These are phyloP conservation scores for Lichtheimia hyalospora DNA, from an alignment of 371 early-diverging fungal genomes.

Conservation along the genomic window DNA sequence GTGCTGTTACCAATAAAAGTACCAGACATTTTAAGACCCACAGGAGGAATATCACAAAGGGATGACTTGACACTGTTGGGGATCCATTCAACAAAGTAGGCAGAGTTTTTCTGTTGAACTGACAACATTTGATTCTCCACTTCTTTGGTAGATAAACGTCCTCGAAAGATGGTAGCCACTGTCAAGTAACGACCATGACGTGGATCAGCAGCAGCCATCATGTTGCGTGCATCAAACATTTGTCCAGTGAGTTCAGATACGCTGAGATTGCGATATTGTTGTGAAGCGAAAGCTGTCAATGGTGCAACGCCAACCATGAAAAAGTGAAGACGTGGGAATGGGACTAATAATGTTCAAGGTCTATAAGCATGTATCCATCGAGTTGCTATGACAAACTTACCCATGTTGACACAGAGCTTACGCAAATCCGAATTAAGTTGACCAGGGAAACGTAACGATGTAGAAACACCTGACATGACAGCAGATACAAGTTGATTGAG, in stretches of 20 bases:
- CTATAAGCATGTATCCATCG: no score
- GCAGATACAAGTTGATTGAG: constrained; percentile 82
- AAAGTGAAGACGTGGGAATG: constrained; percentile 99
- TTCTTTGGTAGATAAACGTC: constrained; percentile 97
- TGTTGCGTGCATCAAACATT: constrained; percentile 98
- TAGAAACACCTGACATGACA: constrained; percentile 96
- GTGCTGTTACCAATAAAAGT: constrained; percentile 99
- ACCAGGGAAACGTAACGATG: constrained; percentile 98
- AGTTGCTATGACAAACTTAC: constrained; percentile 50
- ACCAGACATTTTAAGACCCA: constrained; percentile 94
- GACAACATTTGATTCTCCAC: constrained; percentile 98
- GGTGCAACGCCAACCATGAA: constrained; percentile 99
- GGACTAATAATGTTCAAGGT: constrained; percentile 53
- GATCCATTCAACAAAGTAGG: constrained; percentile 99
- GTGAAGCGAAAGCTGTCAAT: constrained; percentile 87
- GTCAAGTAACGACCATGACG: constrained; percentile 98
- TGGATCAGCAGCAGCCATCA: constrained; percentile 99
- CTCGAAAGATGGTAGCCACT: constrained; percentile 98
- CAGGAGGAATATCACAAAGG: constrained; percentile 97
- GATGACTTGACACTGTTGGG: constrained; percentile 99
- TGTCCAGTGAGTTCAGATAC: constrained; percentile 96
- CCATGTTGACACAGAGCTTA: constrained; percentile 98
- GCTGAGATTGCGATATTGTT: constrained; percentile 85
- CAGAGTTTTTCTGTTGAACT: constrained; percentile 92
- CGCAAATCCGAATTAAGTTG: constrained; percentile 98